Base-by-base conservation (phyloP, 257 asterid genomes). In the Solanum bulbocastanum region DNA sequence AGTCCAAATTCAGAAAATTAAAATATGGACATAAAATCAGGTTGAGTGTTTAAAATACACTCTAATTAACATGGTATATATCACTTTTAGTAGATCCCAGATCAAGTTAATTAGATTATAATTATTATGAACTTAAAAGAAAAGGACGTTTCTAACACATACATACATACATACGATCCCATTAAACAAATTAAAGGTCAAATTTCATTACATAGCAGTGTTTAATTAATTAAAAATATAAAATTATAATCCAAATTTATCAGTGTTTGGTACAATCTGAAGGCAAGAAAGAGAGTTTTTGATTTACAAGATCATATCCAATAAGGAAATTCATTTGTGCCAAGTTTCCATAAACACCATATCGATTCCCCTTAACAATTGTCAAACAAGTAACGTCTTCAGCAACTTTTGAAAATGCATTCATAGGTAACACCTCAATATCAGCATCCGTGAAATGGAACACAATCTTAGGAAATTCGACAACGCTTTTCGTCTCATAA, bases 381-480 rank as follows among this genome's bases (percentile, higher is more conserved):
- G 94, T 89, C 85, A 94, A 84, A 71, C 98, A 95, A 68, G 44
- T 83, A 25, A 90, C 0, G 15, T 90, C 95, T 27, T 56, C 65
- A 6, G 69, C 5, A 65, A 92, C 91, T 90, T 92, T 89, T 52
- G 92, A 23, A 83, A 95, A 95, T 1, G 89, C 60, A 13, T 73
- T 91, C 6, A 14, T 74, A n/a, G 84, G 33, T 2, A 90, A 83
- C 91, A 94, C 23, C 30, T 52, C 91, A 20, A 94, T 6, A 32
- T 95, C 96, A 0, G 93, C 96, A 5, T 91, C 92, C 11, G 52
- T 60, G 69, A 95, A 94, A 86, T 93, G 96, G 3, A 88, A 89
- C 0, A 88, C 86, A 3, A 94, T 35, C 0, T 87, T 30, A 0
- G 98, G 95, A 1, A 90, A 16, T 0, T 56, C 14, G 4, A 90